Base-by-base conservation (phyloP, 345 rosid genomes). In the Ceriops decandra region DNA sequence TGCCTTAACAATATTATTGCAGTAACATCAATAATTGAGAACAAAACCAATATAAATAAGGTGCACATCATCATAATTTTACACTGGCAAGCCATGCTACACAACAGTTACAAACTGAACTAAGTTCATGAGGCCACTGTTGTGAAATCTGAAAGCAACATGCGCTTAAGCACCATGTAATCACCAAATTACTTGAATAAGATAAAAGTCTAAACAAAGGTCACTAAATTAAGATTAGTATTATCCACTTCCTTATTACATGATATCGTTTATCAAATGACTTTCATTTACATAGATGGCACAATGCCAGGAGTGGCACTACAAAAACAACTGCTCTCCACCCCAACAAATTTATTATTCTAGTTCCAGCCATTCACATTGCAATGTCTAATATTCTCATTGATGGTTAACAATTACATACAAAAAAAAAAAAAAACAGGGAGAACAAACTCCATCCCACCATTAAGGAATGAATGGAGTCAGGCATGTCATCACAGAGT, bases 1-100 rank as follows among this genome's bases (percentile, higher is more conserved):
- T 42, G 49, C 49, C 17, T 28, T 69, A 33, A 9, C 28, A 51
- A 69, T 38, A 33, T 30, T 30, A 64, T 52, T 65, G 35, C 27
- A 30, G 33, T 52, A 60, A 69, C 20, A 30, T 16, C 26, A 30
- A 69, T 38, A 24, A 53, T 36, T 66, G 35, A 52, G 26, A 28
- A 27, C 6, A 26, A 51, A 20, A 24, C 38, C 19, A 36, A 33
- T 35, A 19, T 33, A 33, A 33, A 35, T 20, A 42, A 42, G 19
- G 49, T 42, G 17, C 49, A 42, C 49, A 11, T 42, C 4, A 16
- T 42, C 38, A 35, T n/a, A 22, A 33, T 33, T 16, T 16, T 9
- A 36, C 1, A 36, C 6, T 16, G 31, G n/a, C 24, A 7, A 62
- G 21, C 52, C 24, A 22, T 20, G 27, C 30, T 38, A 38, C 19